Evolutionary conservation across 2,329 filamentous ascomycete species (phyloP).

Genomic region (Scedosporium aurantiacum): DNA sequence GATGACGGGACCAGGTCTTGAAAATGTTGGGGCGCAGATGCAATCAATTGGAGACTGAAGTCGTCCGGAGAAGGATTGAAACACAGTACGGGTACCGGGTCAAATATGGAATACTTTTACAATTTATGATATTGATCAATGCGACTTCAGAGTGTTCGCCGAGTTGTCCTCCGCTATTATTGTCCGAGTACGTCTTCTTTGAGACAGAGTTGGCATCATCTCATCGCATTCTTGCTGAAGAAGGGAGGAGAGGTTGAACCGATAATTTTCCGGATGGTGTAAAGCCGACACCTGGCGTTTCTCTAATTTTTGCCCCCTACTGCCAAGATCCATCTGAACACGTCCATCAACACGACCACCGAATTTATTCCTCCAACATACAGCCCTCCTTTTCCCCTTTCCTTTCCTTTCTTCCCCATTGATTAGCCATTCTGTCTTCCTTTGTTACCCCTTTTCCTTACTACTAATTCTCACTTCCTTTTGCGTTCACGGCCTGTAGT

Average conservation of each 20-base stretch:
- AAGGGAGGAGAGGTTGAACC: not conserved
- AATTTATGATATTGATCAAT: too few species aligned
- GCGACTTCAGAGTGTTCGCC: too few species aligned
- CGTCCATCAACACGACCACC: conserved; percentile 1
- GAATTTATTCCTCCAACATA: not conserved
- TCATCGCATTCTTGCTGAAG: too few species aligned
- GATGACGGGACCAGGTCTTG: too few species aligned
- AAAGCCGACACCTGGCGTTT: conserved; percentile 4
- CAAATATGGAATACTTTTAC: too few species aligned
- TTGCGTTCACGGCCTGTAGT: conserved; percentile 1
- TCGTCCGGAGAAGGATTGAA: too few species aligned
- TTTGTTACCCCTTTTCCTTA: not conserved
- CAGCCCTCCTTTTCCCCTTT: not conserved
- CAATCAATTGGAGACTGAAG: too few species aligned
- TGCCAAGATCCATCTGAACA: conserved; percentile 7
- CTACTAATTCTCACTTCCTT: conserved; percentile 1
- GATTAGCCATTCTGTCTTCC: conserved; percentile 2
- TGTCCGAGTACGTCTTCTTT: too few species aligned
- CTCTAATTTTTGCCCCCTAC: not conserved
- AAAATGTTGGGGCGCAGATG: too few species aligned
- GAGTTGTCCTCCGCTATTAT: too few species aligned
- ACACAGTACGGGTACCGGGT: too few species aligned
- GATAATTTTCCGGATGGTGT: not conserved
- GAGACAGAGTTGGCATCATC: too few species aligned
- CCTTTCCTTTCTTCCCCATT: not conserved